Evolutionary conservation across 805 yeast species (phyloP), one percentile per base, ranked within the genome.

Genomic region (Deakozyma indianensis): DNA sequence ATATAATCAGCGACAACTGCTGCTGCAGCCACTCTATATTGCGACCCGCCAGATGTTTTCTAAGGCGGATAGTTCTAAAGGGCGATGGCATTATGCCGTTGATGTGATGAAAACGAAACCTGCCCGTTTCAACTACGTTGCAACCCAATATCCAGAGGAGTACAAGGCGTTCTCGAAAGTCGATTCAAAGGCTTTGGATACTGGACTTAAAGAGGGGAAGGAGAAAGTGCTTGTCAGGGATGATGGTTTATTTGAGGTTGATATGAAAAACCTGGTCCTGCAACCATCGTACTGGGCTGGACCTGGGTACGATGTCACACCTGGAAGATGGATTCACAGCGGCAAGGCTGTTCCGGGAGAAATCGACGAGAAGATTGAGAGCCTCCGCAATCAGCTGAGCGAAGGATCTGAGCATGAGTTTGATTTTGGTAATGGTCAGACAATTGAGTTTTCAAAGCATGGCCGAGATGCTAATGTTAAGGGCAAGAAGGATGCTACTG

Each of bases 211-310:
- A n/a, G 18, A 7, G 5, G 18, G 18, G 20, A 7, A 11, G 5
- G 11, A 7, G 5, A 32, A 7, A 14, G 38, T 32, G 7, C 38
- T 11, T 5, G 38, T 32, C 20, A 7, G 18, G 16, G 38, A 85
- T 54, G 97, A 88, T 56, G 73, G 75, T 22, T 65, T 90, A 22
- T 83, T 83, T 54, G 75, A 77, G 54, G 95, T 86, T 3, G 77
- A 85, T 54, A 48, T 90, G 21, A 50, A 56, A 0, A 60, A 64
- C 3, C 69, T 77, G 61, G 70, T 69, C 42, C 59, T 88, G 54
- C 51, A 63, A 2, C 94, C 97, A 0, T 72, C 79, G 0, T 90
- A 78, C 58, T 90, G 96, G 96, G 78, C 76, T 4, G 96, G 96
- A 1, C 92, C 96, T 0, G 64, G 67, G 0, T 90, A 78, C 57